These are phyloP conservation scores for Botrytis porri DNA, from an alignment of 2,329 filamentous ascomycete genomes.

Conservation along the genomic window DNA sequence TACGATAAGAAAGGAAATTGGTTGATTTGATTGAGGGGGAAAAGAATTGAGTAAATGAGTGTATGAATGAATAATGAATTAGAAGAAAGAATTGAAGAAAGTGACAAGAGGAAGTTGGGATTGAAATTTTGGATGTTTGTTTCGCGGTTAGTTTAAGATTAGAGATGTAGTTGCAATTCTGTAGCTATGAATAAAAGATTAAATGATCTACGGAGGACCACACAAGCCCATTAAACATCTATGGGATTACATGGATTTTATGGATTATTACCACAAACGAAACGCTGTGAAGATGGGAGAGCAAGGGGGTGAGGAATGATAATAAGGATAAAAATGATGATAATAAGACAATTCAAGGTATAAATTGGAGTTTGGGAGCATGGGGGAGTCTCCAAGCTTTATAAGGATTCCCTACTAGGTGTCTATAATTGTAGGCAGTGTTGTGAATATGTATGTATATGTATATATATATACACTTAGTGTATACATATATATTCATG, in stretches of 20 bases:
- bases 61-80: background rate
- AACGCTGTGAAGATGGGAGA: background rate
- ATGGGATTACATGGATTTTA: background rate
- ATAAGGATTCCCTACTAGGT: background rate
- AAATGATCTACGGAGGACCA: slow-evolving; percentile 13
- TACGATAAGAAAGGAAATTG: background rate
- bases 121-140: slow-evolving; percentile 5
- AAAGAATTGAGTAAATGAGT: slow-evolving; percentile 7
- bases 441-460: background rate
- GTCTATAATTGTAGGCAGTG: background rate
- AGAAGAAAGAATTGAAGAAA: background rate
- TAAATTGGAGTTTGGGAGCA: background rate
- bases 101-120: background rate
- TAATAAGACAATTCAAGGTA: background rate
- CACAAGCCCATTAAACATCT: background rate
- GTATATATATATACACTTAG: too few relatives aligned
- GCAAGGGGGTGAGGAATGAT: background rate
- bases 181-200: background rate
- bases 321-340: too few relatives aligned
- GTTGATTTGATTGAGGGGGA: background rate
- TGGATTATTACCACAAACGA: background rate
- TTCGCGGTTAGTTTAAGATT: slow-evolving; percentile 1
- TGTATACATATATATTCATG: background rate
- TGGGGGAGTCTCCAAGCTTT: background rate
- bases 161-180: background rate